Conservation (phyloP, 805 yeast genomes). For the Cyberlindnera japonica region DNA sequence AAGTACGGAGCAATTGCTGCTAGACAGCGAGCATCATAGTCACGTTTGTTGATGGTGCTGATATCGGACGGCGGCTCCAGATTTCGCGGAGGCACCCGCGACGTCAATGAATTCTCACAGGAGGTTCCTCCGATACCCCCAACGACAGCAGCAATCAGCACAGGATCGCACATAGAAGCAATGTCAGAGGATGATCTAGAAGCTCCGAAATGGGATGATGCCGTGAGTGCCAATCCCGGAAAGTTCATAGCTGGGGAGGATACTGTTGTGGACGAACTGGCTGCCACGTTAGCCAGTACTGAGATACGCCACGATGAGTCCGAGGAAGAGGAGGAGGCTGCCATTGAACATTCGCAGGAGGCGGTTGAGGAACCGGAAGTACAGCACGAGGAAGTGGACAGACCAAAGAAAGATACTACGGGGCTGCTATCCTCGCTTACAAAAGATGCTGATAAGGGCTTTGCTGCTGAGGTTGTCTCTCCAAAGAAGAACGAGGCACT, state of each 20-base stretch:
- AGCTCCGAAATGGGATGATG: constrained; percentile 62
- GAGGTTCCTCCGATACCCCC: neutral
- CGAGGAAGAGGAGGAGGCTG: constrained; percentile 11
- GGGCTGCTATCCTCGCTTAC: constrained; percentile 43
- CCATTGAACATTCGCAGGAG: constrained; percentile 2
- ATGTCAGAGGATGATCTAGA: constrained; percentile 41
- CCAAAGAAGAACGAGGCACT: constrained; percentile 32
- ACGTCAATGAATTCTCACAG: neutral
- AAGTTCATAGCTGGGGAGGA: constrained; percentile 7
- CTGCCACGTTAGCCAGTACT: constrained; percentile 18
- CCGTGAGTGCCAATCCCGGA: constrained; percentile 34
- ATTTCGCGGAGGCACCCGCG: constrained; percentile 3
- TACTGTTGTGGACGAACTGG: constrained; percentile 18
- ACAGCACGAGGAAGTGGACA: neutral
- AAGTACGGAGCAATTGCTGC: no score
- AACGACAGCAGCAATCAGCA: neutral
- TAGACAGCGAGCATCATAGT: no score
- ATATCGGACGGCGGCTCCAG: neutral
- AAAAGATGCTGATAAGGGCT: constrained; percentile 30
- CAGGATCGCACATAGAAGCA: neutral
- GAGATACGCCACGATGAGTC: constrained; percentile 2
- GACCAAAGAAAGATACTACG: constrained; percentile 16
- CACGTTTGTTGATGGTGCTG: no score
- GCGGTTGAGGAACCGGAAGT: constrained; percentile 1
- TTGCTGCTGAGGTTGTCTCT: constrained; percentile 17